Percentiles rank a stretch among this genome's conserved stretches.
These are phyloP conservation scores for Fagopyrum tataricum DNA, from an alignment of 148 eudicot genomes.

Conservation along the genomic window DNA sequence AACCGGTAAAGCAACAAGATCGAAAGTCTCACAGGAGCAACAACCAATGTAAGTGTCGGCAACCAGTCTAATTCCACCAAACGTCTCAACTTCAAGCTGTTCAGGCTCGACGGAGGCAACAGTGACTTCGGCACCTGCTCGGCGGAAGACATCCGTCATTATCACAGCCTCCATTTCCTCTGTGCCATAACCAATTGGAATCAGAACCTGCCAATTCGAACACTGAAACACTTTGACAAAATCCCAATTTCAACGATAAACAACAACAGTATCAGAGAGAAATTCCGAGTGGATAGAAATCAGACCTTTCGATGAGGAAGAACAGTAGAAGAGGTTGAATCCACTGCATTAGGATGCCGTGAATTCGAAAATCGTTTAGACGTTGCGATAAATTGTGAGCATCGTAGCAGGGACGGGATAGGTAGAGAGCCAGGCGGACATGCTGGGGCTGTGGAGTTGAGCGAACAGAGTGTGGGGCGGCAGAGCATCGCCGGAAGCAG, in stretches of 20 bases:
- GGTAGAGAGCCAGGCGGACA: slow-evolving; percentile 1
- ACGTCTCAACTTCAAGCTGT: slow-evolving; percentile 68
- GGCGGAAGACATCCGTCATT: slow-evolving; percentile 59
- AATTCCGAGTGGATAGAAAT: neutral
- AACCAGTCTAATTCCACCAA: slow-evolving; percentile 64
- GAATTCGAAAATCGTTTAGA: neutral
- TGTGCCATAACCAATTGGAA: slow-evolving; percentile 88
- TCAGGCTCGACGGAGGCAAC: slow-evolving; percentile 78
- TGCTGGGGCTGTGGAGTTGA: neutral
- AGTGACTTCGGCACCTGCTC: slow-evolving; percentile 81
- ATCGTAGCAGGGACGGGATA: neutral
- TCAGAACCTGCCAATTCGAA: slow-evolving; percentile 46
- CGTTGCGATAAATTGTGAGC: neutral
- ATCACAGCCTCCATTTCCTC: slow-evolving; percentile 96
- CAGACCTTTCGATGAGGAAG: slow-evolving; percentile 5
- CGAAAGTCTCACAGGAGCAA: slow-evolving; percentile 56
- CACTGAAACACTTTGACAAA: neutral
- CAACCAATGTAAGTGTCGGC: slow-evolving; percentile 59
- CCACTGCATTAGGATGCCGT: neutral
- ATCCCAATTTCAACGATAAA: neutral
- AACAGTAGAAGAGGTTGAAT: neutral
- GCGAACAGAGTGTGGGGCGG: slow-evolving; percentile 4
- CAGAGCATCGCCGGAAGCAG: neutral
- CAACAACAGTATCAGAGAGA: neutral
- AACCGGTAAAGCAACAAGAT: slow-evolving; percentile 89